Evolutionary conservation across 208 protist genomes (phyloP).

Genomic region (Trypanosoma cruzi): DNA sequence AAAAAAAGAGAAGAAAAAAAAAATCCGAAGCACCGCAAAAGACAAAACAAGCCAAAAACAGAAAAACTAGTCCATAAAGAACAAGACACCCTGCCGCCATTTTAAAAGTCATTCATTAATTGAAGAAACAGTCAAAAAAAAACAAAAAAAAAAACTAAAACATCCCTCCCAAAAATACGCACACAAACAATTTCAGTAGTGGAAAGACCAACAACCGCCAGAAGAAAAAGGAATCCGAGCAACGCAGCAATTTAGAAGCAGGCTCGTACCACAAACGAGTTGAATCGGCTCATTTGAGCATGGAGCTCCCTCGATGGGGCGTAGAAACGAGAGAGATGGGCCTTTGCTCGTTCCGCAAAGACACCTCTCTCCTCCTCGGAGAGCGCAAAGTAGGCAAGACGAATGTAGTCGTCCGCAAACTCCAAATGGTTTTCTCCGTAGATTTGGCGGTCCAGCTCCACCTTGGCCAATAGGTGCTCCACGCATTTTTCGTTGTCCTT

Average conservation of each 20-base stretch:
- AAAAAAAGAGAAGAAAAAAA: too few relatives aligned
- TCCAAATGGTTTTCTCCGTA: conserved; percentile 62
- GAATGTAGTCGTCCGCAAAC: conserved; percentile 77
- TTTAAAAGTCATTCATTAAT: neutral
- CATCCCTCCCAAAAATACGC: too few relatives aligned
- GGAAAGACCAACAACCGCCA: conserved; percentile 17
- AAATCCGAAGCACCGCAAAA: neutral
- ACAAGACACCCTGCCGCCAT: neutral
- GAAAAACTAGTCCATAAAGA: neutral
- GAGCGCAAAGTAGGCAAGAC: conserved; percentile 57
- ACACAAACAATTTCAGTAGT: neutral
- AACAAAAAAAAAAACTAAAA: neutral
- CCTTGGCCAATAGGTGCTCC: conserved; percentile 65
- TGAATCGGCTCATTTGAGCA: conserved; percentile 49
- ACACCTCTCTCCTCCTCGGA: conserved; percentile 36
- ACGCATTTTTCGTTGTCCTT: conserved; percentile 75
- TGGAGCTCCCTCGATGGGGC: conserved; percentile 57
- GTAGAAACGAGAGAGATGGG: conserved; percentile 72
- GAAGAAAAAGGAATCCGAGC: neutral
- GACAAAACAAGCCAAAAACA: neutral
- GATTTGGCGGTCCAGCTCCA: conserved; percentile 51
- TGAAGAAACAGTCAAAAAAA: neutral
- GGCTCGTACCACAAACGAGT: conserved; percentile 28
- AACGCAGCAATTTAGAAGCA: neutral
- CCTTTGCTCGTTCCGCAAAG: conserved; percentile 59